Conservation (phyloP, 169 alveolate genomes). For the Plasmodium chabaudi region DNA sequence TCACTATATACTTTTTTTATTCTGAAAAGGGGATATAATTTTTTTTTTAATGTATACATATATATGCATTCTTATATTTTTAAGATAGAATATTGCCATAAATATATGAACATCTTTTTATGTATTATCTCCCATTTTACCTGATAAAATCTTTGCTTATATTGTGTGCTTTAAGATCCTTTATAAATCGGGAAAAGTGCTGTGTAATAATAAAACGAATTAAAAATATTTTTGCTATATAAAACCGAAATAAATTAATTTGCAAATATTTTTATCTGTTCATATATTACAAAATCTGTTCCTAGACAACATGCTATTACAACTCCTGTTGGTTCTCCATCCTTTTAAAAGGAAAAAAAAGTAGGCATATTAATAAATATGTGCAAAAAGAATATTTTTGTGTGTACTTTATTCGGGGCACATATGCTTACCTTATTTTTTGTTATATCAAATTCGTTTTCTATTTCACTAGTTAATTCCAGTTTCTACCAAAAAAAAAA, state of each 20-base stretch:
- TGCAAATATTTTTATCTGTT: not conserved
- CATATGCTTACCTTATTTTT: conserved; percentile 35
- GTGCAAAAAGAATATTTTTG: not conserved
- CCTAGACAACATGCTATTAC: conserved; percentile 65
- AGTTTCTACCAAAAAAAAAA: conserved; percentile 15
- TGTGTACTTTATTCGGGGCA: no score
- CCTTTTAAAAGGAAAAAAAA: conserved; percentile 34
- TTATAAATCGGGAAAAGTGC: conserved; percentile 60
- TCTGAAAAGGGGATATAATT: conserved; percentile 28
- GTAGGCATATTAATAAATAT: not conserved
- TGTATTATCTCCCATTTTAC: not conserved
- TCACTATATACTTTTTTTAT: conserved; percentile 82
- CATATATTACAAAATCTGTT: conserved; percentile 56
- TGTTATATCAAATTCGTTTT: conserved; percentile 31
- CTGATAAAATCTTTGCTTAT: conserved; percentile 40
- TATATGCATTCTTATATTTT: not conserved
- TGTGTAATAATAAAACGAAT: not conserved
- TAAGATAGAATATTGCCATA: no score
- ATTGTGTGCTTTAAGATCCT: conserved; percentile 48
- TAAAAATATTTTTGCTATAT: not conserved
- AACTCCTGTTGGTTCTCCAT: conserved; percentile 52
- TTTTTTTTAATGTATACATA: not conserved
- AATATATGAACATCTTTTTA: no score
- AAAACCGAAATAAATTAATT: not conserved
- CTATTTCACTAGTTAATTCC: conserved; percentile 32